Evolutionary conservation across 23 red algal genomes (phyloP), one percentile per base, ranked within the genome.

Genomic region (Cyanidioschyzon merolae): DNA sequence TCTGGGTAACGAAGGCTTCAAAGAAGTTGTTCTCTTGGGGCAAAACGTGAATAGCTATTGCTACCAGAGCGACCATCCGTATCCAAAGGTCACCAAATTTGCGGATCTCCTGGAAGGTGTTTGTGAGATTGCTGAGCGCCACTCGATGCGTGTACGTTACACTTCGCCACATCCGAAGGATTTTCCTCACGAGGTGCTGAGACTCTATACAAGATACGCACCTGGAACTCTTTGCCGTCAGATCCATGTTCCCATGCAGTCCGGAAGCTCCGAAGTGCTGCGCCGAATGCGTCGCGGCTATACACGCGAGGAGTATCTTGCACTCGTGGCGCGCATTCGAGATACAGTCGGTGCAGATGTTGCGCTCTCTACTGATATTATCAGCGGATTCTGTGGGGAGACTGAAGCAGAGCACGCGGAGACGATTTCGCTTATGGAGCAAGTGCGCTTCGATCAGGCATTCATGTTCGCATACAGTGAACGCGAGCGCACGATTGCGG

Each of bases 31-130:
- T n/a, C 40, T 90, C 0, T 51, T 90, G 21, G 87, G 87, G 0
- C 87, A 90, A 75, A 90, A 90, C 40, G 83, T 90, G 59, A 80
- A 84, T 68, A 68, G 63, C 21, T 90, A 84, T 58, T 59, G 71
- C 24, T 37, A 81, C 40, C n/a, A 34, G 39, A 21, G 45, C 7
- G 21, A 54, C 21, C 2, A 30, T 45, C 39, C 34, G 39, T 2
- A 1, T 29, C 32, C 77, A 1, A 27, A 1, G 0, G 45, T 26
- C 35, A 37, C 27, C 36, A 50, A 63, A 21, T 89, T 89, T 58
- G 74, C 86, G 0, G 80, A 85, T 17, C 51, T 90, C 1, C 2
- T 90, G 57, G 16, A 41, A 32, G 76, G 38, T 34, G 82, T 90
- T 1, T 76, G 76, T 40, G 82, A 81, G 45, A 76, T 76, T 54